Base-by-base conservation (phyloP, 2,329 filamentous ascomycete species). In the Monosporascus sp. region DNA sequence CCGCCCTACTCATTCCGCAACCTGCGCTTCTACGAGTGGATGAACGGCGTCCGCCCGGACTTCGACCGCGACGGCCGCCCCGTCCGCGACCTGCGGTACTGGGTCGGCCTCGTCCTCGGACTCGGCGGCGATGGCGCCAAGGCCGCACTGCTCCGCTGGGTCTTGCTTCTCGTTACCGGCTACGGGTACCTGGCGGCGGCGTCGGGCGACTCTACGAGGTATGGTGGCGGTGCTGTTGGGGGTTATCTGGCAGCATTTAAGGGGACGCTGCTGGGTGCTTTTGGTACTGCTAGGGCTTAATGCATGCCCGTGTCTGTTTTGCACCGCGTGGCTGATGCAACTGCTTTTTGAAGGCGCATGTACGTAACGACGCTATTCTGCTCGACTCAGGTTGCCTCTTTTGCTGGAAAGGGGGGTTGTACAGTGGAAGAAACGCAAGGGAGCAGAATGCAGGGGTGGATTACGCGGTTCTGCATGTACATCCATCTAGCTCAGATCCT, bases 21-120 rank as follows among this genome's bases (percentile, higher is more conserved):
- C 57, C 72, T 83, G 53, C 68, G 70, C 45, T 70, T 75, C 48
- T 70, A 79, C 56, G 62, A 73, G 48, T 66, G 69, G 44, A 66
- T 81, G 59, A 73, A 74, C 49, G 60, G 62, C 20, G 54, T 65
- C 58, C 78, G 74, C 65, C 81, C 84, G 57, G 76, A 84, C 68
- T 88, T 88, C 65, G 81, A 86, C 68, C 80, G 85, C 61, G 69
- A 79, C 53, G 83, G 84, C 58, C 74, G 74, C 37, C 72, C 76
- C 52, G 65, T 78, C 59, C 74, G 70, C 55, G 79, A 82, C 1
- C 45, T 81, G 4, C 68, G 65, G 43, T 85, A 85, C 68, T 86
- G 81, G 78, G 2, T 77, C 20, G 65, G 72, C 54, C 64, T 85
- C 41, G 51, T 85, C 37, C 56, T 80, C 18, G 70, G 76, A 7